Base-by-base conservation (phyloP, 495 filamentous ascomycete species). In the Xylaria longipes region DNA sequence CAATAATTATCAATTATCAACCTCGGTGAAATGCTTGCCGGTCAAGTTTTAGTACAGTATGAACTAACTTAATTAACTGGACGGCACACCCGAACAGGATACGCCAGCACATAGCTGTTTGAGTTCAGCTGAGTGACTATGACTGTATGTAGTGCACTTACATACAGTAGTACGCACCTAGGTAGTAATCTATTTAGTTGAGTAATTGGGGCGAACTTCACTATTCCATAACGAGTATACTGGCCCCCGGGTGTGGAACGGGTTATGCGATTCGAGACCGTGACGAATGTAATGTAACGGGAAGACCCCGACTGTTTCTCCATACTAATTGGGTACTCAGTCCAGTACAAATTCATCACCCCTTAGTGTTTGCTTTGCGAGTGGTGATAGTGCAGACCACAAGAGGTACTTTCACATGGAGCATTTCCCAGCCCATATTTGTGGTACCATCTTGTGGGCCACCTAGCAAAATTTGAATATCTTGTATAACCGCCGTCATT, bases 391-490 rank as follows among this genome's bases (percentile, higher is more conserved):
- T 56, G 52, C 52, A 31, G 25, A 25, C 52, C 52, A 56, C 27
- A 5, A 22, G 11, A 56, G 52, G 25, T 63, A 63, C 60, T 41
- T 63, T 25, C 37, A 8, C 29, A 63, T 17, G 37, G 60, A 12
- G 60, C 60, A 63, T 45, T 63, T 63, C 37, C 60, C 60, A 61
- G 37, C 33, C 12, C 1, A 25, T 39, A 39, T 25, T 25, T 45
- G 58, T 62, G 60, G 60, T 63, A 45, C 60, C 22, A 54, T 20
- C 9, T 12, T 33, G 31, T 54, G 46, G 46, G 31, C n/a, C 46
- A 1, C n/a, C 64, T 37, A 52, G 64, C 45, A 66, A 66, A 52
- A 39, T 22, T 66, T 45, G 31, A 37, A 66, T 54, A 27, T 27
- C 60, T 43, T 43, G 2, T 37, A 22, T 25, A 7, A 17, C 27